Evolutionary conservation across 139 green algal species (phyloP).

Genomic region (Auxenochlorella protothecoides): DNA sequence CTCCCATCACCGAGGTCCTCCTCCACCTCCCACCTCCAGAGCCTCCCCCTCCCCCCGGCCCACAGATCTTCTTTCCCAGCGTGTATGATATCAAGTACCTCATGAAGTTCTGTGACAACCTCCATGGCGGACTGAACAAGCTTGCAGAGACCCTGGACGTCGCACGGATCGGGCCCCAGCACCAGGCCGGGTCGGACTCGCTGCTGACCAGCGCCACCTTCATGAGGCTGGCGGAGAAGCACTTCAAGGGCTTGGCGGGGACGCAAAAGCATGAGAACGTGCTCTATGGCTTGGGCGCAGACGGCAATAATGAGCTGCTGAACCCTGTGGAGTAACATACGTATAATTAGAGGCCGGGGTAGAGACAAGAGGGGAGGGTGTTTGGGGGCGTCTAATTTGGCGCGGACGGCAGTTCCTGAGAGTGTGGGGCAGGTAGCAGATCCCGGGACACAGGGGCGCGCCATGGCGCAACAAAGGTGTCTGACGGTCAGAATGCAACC

Average conservation of each 20-base stretch:
- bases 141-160: slow-evolving; percentile 91
- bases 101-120: slow-evolving; percentile 88
- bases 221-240: slow-evolving; percentile 75
- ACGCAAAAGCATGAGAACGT: slow-evolving; percentile 66
- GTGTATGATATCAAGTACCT: slow-evolving; percentile 99
- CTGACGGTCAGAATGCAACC: too few species aligned
- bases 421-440: too few species aligned
- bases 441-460: too few species aligned
- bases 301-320: slow-evolving; percentile 36
- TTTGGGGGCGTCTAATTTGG: too few species aligned
- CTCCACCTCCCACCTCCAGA: too few species aligned
- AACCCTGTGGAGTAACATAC: neutral
- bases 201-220: slow-evolving; percentile 88
- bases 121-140: slow-evolving; percentile 96
- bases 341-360: too few species aligned
- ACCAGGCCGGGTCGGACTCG: slow-evolving; percentile 84
- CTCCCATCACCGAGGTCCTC: too few species aligned
- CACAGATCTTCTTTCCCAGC: slow-evolving; percentile 84
- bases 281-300: slow-evolving; percentile 84
- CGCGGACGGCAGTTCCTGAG: too few species aligned
- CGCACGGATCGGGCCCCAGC: slow-evolving; percentile 87
- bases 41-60: neutral
- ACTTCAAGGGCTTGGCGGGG: slow-evolving; percentile 69
- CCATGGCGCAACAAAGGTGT: too few species aligned
- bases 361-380: too few species aligned